Evolutionary conservation across 202 grass and related monocot species (phyloP).

Genomic region (Saccharum hybrid): DNA sequence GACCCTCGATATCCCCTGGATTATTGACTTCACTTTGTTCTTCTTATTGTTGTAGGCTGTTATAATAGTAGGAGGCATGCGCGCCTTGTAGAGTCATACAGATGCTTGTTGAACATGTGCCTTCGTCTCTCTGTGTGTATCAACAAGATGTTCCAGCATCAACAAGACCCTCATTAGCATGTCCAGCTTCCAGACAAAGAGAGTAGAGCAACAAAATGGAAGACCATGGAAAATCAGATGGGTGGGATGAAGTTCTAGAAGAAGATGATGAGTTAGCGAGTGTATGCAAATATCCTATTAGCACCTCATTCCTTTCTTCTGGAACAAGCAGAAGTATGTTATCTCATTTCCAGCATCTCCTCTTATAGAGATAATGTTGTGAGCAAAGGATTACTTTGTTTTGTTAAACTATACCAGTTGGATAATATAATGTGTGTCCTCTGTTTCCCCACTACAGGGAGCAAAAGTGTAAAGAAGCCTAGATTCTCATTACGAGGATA

Average conservation of each 20-base stretch:
- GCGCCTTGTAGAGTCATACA: background rate
- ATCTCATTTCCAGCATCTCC: conserved; percentile 24
- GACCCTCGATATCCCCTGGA: background rate
- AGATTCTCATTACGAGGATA: conserved; percentile 64
- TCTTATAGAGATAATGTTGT: conserved; percentile 22
- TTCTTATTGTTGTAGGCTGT: background rate
- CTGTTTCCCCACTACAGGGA: conserved; percentile 51
- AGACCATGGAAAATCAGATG: conserved; percentile 44
- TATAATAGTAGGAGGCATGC: background rate
- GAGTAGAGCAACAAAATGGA: conserved; percentile 43
- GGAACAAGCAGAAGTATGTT: conserved; percentile 57
- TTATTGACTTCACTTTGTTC: background rate
- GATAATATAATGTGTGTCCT: conserved; percentile 19
- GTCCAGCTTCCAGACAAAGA: conserved; percentile 42
- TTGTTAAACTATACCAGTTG: background rate
- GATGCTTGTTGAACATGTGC: conserved; percentile 32
- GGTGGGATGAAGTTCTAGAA: conserved; percentile 64
- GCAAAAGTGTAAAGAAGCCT: conserved; percentile 52
- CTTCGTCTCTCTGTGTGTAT: conserved; percentile 32
- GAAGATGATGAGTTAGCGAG: conserved; percentile 58
- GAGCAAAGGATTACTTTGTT: background rate
- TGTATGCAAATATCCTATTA: conserved; percentile 43
- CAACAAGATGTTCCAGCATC: conserved; percentile 51
- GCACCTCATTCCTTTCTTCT: conserved; percentile 24
- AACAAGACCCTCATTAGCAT: conserved; percentile 52